These are phyloP conservation scores for Leccinum pachyderme DNA, from an alignment of 1,284 basidiomycete genomes.

Conservation along the genomic window DNA sequence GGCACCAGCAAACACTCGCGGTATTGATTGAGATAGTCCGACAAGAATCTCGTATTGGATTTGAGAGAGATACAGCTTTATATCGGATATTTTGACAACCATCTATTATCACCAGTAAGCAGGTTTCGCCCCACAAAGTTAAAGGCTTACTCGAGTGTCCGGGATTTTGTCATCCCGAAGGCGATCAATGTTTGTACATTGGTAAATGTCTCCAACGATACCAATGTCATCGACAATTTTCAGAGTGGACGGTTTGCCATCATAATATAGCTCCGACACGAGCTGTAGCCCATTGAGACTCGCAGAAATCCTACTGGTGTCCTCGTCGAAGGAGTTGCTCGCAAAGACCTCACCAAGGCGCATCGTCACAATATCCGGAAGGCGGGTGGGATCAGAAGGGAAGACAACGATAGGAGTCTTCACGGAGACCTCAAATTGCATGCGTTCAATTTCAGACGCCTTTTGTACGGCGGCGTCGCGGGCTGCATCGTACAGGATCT, in stretches of 20 bases:
- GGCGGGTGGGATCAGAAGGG: conserved; percentile 67
- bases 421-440: conserved; percentile 90
- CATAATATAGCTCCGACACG: conserved; percentile 62
- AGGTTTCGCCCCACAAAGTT: neutral
- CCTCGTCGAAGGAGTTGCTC: conserved; percentile 73
- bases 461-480: conserved; percentile 90
- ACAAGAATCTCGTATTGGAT: conserved; percentile 85
- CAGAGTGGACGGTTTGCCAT: conserved; percentile 51
- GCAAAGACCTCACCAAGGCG: conserved; percentile 90
- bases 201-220: conserved; percentile 70
- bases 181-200: conserved; percentile 56
- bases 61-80: conserved; percentile 88
- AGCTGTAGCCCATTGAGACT: conserved; percentile 87
- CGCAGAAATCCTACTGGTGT: conserved; percentile 65
- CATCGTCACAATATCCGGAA: conserved; percentile 74
- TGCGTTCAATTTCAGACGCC: conserved; percentile 85
- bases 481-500: conserved; percentile 95
- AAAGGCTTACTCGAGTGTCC: conserved; percentile 62
- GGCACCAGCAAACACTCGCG: conserved; percentile 58
- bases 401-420: conserved; percentile 94
- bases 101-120: conserved; percentile 46
- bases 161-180: conserved; percentile 51
- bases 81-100: conserved; percentile 80
- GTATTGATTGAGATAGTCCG: conserved; percentile 70
- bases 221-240: conserved; percentile 95